Base-by-base conservation (phyloP, 495 filamentous ascomycete species). In the Podospora bellae-mahoneyi region DNA sequence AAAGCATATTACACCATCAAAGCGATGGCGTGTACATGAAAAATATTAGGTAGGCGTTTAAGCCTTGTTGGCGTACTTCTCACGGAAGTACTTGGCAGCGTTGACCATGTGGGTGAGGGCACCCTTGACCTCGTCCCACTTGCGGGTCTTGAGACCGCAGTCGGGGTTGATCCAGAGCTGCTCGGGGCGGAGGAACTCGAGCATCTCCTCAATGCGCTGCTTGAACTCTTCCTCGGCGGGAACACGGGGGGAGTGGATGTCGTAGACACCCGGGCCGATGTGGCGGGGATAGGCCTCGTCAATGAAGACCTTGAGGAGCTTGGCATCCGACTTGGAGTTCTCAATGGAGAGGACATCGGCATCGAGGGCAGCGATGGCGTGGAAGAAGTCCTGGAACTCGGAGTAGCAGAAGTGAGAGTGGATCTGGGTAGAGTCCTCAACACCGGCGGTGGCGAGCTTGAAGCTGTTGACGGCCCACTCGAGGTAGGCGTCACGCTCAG, bases 321-420 rank as follows among this genome's bases (percentile, higher is more conserved):
- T 99, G 75, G 96, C 93, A 81, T 99, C 95, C 69, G 92, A 96
- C 91, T 98, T 98, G 88, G 90, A 94, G 91, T 98, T 98, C 90
- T 99, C 95, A 76, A 99, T 99, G 77, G 90, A 93, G 72, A 99
- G 89, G 66, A 99, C 95, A 85, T 99, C 95, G 72, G 95, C 93
- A 79, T 99, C 95, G 67, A 99, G 87, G 56, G 96, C 96, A 69
- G 96, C 93, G 73, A 99, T 99, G 82, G 95, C 94, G 80, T 98
- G 92, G 91, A 99, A 99, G 88, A 99, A 99, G 86, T 99, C 95
- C 84, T 99, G 95, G 91, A 99, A 99, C 86, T 99, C 95, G 59
- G 93, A 97, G 89, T 99, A 99, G 82, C 95, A 99, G 93, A 99
- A 99, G 86, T 99, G 95, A 63, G 93, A 97, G 88, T 99, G 95